phyloP scores from a whole-genome alignment of 2,329 filamentous ascomycete genomes.

The Pseudogymnoascus verrucosus region DNA sequence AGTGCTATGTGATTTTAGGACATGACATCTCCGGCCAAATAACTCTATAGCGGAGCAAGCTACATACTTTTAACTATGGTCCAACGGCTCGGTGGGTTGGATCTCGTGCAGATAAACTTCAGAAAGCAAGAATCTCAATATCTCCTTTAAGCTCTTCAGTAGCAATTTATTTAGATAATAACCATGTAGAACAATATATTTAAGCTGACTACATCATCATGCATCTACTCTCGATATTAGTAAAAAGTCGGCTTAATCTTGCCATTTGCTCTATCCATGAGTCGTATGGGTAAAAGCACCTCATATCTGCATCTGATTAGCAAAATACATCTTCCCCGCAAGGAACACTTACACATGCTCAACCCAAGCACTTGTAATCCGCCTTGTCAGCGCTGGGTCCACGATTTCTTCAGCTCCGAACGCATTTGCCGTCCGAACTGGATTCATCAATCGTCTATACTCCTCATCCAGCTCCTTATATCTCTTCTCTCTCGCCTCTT shows the following conservation, averaged over 20 bases:
- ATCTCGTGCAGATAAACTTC: not conserved
- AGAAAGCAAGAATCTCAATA: not conserved
- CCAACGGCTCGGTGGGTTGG: not conserved
- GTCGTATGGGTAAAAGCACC: slow-evolving; percentile 20
- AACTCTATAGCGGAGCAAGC: not conserved
- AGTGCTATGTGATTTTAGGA: not conserved
- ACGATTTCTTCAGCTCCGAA: slow-evolving; percentile 59
- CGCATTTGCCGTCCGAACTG: slow-evolving; percentile 53
- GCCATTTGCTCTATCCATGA: slow-evolving; percentile 31
- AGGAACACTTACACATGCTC: slow-evolving; percentile 37
- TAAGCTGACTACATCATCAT: not conserved
- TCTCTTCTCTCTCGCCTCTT: slow-evolving; percentile 31
- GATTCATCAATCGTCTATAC: slow-evolving; percentile 55
- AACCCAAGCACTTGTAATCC: slow-evolving; percentile 46
- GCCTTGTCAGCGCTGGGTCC: slow-evolving; percentile 50
- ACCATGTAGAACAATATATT: not conserved
- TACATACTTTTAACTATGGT: not conserved
- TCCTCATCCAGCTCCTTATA: slow-evolving; percentile 52
- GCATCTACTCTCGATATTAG: slow-evolving; percentile 11
- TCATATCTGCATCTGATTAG: slow-evolving; percentile 16
- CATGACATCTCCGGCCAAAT: not conserved
- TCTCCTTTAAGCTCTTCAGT: not conserved
- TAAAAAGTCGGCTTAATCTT: slow-evolving; percentile 36
- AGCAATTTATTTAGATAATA: not conserved
- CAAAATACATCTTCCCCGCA: slow-evolving; percentile 31